Evolutionary conservation across 169 alveolate species (phyloP).

Genomic region (Plasmodium fragile): DNA sequence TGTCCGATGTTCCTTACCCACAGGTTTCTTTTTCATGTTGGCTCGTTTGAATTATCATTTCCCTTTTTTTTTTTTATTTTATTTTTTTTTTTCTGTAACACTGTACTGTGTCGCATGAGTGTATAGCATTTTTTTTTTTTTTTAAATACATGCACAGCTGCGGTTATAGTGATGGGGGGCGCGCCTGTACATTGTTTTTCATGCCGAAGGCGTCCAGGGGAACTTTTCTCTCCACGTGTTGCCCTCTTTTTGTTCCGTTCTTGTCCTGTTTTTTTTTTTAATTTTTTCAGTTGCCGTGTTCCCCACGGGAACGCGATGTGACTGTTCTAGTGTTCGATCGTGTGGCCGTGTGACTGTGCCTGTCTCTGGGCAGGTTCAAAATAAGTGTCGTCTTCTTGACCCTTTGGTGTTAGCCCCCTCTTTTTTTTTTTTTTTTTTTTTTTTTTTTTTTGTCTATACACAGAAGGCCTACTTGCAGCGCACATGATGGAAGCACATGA

Average conservation of each 20-base stretch:
- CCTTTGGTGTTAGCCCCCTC: not conserved
- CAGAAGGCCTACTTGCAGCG: not conserved
- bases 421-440: too few species aligned
- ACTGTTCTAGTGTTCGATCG: not conserved
- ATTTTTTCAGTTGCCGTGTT: not conserved
- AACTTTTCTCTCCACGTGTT: not conserved
- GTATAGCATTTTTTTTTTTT: not conserved
- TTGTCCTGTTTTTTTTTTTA: not conserved
- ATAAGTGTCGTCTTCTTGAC: not conserved
- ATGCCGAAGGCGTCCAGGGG: not conserved
- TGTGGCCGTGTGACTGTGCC: not conserved
- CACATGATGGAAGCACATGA: too few species aligned
- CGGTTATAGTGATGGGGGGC: not conserved
- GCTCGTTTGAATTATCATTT: not conserved
- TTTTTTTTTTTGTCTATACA: not conserved
- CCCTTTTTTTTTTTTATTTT: not conserved
- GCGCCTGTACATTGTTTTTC: not conserved
- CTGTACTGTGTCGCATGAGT: not conserved
- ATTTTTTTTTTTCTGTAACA: not conserved
- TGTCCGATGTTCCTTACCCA: not conserved
- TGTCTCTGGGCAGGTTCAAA: not conserved
- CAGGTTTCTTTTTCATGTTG: not conserved
- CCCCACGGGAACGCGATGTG: not conserved
- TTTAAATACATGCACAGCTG: not conserved
- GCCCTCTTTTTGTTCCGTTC: not conserved